These are phyloP conservation scores for Coemansia sp. DNA, from an alignment of 192 early-diverging fungal genomes.

Conservation along the genomic window DNA sequence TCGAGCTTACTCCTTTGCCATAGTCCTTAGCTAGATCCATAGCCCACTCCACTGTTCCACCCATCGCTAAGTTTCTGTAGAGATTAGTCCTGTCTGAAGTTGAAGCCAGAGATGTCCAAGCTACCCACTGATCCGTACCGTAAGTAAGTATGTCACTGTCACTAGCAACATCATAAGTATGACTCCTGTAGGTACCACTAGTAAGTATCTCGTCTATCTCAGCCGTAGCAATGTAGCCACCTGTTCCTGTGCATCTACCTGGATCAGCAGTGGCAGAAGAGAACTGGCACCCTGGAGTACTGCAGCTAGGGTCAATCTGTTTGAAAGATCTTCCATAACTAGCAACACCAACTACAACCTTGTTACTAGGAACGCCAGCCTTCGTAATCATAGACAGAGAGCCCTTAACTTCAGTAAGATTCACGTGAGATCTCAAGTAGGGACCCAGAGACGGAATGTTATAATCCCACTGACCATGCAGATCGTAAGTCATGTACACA, in stretches of 20 bases:
- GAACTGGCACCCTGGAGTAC: background rate
- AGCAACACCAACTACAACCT: conserved; percentile 24
- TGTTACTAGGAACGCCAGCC: conserved; percentile 28
- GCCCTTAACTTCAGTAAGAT: conserved; percentile 14
- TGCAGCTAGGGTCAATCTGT: background rate
- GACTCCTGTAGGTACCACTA: background rate
- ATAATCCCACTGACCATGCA: conserved; percentile 29
- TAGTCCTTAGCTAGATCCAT: no score
- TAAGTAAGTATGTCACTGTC: no score
- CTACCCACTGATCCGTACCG: no score
- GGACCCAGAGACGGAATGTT: conserved; percentile 13
- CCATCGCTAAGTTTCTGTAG: no score
- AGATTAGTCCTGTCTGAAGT: no score
- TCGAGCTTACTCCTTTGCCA: no score
- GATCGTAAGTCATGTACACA: conserved; percentile 27
- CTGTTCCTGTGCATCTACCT: conserved; percentile 8
- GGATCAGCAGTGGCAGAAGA: background rate
- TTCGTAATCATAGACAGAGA: conserved; percentile 17
- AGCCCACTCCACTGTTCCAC: no score
- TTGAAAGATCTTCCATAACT: conserved; percentile 14
- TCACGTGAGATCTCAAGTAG: conserved; percentile 11
- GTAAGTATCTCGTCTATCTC: background rate
- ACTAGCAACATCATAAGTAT: background rate
- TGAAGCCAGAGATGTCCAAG: no score
- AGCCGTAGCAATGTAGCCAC: background rate